phyloP scores from a whole-genome alignment of 345 rosid species.

The Lepidium sativum region DNA sequence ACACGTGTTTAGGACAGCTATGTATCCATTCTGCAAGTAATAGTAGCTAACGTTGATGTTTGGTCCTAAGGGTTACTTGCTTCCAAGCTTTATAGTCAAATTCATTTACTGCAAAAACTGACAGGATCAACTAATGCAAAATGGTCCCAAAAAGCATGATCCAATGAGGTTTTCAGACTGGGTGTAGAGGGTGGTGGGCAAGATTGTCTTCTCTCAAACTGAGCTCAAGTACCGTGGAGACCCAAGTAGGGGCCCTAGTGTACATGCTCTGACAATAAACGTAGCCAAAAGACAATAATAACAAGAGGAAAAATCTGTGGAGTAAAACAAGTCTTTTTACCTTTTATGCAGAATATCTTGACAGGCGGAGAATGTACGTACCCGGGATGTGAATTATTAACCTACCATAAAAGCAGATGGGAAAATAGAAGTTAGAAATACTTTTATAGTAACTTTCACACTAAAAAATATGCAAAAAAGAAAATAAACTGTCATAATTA shows the following conservation, averaged over 20 bases:
- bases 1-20: constrained; percentile 2
- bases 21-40: constrained; percentile 4
- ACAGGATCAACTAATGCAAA: constrained; percentile 25
- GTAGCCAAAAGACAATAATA: not conserved
- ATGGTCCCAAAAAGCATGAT: constrained; percentile 43
- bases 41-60: constrained; percentile 10
- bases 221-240: constrained; percentile 23
- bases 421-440: constrained; percentile 8
- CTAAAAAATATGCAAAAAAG: constrained; percentile 3
- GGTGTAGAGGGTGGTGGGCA: constrained; percentile 16
- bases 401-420: constrained; percentile 1
- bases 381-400: constrained; percentile 4
- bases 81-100: constrained; percentile 28
- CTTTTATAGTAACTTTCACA: constrained; percentile 32
- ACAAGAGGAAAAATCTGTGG: constrained; percentile 15
- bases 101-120: constrained; percentile 26
- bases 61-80: constrained; percentile 15
- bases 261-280: constrained; percentile 22
- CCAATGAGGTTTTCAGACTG: constrained; percentile 20
- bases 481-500: constrained; percentile 15
- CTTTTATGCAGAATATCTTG: constrained; percentile 9
- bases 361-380: constrained; percentile 2
- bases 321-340: constrained; percentile 17
- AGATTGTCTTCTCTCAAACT: constrained; percentile 24
- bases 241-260: constrained; percentile 48